Evolutionary conservation across 2,329 filamentous ascomycete species (phyloP), one percentile per base, ranked within the genome.

Genomic region (Chaetomium sp.): DNA sequence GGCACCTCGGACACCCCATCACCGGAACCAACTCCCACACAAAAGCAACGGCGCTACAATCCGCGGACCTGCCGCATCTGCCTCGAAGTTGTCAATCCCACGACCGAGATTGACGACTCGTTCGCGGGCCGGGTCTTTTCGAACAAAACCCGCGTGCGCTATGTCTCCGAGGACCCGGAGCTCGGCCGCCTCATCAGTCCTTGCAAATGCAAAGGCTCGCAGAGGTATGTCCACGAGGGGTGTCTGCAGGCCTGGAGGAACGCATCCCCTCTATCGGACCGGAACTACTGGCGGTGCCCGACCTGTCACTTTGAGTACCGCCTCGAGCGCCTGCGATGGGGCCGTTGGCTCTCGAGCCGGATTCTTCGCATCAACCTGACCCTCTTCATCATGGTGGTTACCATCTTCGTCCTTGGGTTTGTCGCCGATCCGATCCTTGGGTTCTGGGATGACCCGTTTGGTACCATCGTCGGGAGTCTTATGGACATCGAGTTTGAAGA

Each of bases 341-440:
- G 88, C 27, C 84, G 85, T 33, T 87, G 87, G 78, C 80, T 93
- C 58, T 86, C 85, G 74, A 91, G 87, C 79, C 83, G 83, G 69
- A 76, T 84, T 62, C 82, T 90, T 4, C 90, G 96, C 73, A 79
- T 92, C 33, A 74, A 78, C 1, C 80, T 98, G 70, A 97, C 94
- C 0, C 70, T 91, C 2, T 57, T 82, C 23, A 90, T 97, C 68
- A 85, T 97, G 69, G 64, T 92, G 42, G 67, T 88, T 51, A 84
- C 88, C 59, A 83, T 97, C 29, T 98, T 97, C 73, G 47, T 91
- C 0, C 86, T 98, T 63, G 95, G 95, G 50, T 98, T 97, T 72
- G 79, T 98, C 69, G 94, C 93, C 65, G 93, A 98, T 76, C 93
- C 93, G 1, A 92, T 98, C 66, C 89, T 98, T 75, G 91, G 93